Evolutionary conservation across 2,329 filamentous ascomycete genomes (phyloP), one percentile per base, ranked within the genome.

Genomic region (Penicillium oxalicum): DNA sequence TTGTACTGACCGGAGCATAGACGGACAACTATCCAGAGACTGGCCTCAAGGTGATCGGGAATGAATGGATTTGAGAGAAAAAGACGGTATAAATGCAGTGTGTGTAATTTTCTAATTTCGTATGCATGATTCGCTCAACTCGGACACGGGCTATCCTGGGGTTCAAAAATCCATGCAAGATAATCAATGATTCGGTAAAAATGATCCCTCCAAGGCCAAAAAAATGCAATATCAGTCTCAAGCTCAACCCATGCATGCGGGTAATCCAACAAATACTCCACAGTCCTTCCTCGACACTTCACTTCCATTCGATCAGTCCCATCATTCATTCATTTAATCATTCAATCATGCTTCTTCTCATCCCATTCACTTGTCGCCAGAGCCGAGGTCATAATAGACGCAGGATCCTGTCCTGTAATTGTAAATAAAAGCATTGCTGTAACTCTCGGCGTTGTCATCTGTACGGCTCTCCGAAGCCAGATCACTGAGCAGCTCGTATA

Each of bases 341-440:
- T 33, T 50, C 50, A 42, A 42, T 52, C 32, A 32, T 32, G 29
- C 29, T 5, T 32, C 29, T 11, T 11, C 29, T 32, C 29, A 32
- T 7, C 29, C 11, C 29, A 42, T 48, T 58, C 54, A 56, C 53
- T 52, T 58, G 43, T 60, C 50, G 34, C 53, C 57, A 47, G 52
- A 58, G 50, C 71, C 76, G 52, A 96, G 70, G 69, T 95, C 90
- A 68, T 95, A 95, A 64, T 91, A 88, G 44, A 95, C 78, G 65
- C 88, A 91, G 50, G 79, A 84, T 0, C 86, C 87, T 8, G 88
- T 94, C 51, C 90, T 77, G 60, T 94, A 95, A 61, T 95, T 95
- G 70, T 95, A 95, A 45, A 96, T 80, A 70, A 95, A 95, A 9
- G 88, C 87, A 65, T 91, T 87, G 40, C 80, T 78, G 25, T 79